Evolutionary conservation across 129 eudicot genomes (phyloP), one percentile per base, ranked within the genome.

Genomic region (Flaveria brownii): DNA sequence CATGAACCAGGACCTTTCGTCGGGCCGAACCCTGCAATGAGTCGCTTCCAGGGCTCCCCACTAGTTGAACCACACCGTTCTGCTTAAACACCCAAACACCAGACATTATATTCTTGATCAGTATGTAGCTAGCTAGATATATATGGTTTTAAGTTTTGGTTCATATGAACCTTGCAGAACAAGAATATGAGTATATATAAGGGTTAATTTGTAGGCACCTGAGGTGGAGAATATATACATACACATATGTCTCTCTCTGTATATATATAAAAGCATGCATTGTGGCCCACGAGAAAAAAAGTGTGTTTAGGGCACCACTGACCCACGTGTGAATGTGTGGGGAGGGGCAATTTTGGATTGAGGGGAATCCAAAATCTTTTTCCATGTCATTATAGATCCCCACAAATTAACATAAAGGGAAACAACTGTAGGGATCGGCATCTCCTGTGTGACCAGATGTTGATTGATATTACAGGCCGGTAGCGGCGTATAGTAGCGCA

Each of bases 11-110:
- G 73, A 86, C 83, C 60, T 93, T 89, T n/a, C 89, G 82, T 30
- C 76, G 63, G 8, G 30, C 39, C 3, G 69, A 70, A 23, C 95
- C 89, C 26, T 81, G 86, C 41, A 36, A 71, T 1, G 91, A 82
- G 49, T 84, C 86, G 1, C 82, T 85, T n/a, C 96, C 93, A 1
- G 96, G 87, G 82, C 86, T 92, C 80, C 88, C 93, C 56, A 91
- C 92, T 0, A 92, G 83, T 13, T 91, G 83, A n/a, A 92, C 86
- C 10, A 92, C 96, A 3, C 98, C 96, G 9, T 92, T 90, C 77
- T 56, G 63, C 30, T 92, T 93, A 85, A 93, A 93, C 74, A 90
- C 92, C 98, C 98, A 93, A 68, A 93, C 98, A 60, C 98, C 98
- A 30, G 98, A 90, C 98, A 93, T 49, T 25, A n/a, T 41, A 9